phyloP scores from a whole-genome alignment of 177 flowering plant species.

The Tripterygium wilfordii region DNA sequence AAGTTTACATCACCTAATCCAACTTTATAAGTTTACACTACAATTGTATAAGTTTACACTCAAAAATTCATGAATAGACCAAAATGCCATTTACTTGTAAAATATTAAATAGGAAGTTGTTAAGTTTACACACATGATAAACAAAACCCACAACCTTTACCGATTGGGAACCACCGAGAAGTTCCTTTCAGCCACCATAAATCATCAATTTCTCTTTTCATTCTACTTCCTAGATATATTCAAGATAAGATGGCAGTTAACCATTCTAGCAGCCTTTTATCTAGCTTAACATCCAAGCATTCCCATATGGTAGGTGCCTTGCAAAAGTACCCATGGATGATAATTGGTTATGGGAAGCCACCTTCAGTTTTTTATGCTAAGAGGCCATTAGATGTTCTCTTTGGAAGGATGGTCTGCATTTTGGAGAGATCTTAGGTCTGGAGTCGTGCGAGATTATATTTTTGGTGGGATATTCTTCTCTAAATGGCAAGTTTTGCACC shows the following conservation, averaged over 20 bases:
- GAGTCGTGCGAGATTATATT: conserved; percentile 71
- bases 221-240: conserved; percentile 47
- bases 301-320: conserved; percentile 53
- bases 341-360: conserved; percentile 86
- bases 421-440: conserved; percentile 79
- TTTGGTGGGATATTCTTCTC: conserved; percentile 83
- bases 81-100: too few species aligned
- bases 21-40: too few species aligned
- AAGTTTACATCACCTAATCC: too few species aligned
- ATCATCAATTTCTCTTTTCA: too few species aligned
- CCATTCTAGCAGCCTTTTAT: conserved; percentile 52
- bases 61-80: too few species aligned
- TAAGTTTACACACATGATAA: too few species aligned
- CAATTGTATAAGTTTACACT: too few species aligned
- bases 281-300: conserved; percentile 50
- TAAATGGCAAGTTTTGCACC: conserved; percentile 76
- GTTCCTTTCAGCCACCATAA: too few species aligned
- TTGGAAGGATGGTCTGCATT: conserved; percentile 83
- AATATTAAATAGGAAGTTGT: too few species aligned
- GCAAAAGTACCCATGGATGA: conserved; percentile 87
- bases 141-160: too few species aligned
- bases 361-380: conserved; percentile 62
- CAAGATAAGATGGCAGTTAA: conserved; percentile 58
- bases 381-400: conserved; percentile 42
- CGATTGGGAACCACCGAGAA: too few species aligned